phyloP scores from a whole-genome alignment of 331 rosid genomes.

The Acacia pycnantha region DNA sequence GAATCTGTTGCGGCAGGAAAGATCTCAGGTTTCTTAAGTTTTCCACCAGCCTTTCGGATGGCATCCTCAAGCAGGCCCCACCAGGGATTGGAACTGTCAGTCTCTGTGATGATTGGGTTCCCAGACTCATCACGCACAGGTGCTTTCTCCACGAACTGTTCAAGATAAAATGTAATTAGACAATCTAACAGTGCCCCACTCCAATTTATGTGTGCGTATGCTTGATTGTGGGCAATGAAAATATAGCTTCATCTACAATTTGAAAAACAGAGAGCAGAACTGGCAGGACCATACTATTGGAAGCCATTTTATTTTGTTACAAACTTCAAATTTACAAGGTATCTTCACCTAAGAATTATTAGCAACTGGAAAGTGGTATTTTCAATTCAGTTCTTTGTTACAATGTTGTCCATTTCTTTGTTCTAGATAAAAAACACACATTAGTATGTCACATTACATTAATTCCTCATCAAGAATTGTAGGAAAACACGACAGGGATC shows the following conservation, averaged over 20 bases:
- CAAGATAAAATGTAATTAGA: conserved; percentile 36
- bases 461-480: conserved; percentile 1
- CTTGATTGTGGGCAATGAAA: background rate
- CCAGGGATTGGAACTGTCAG: conserved; percentile 84
- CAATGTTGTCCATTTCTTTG: background rate
- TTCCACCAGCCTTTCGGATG: conserved; percentile 66
- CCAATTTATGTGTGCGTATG: too few species aligned
- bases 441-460: background rate
- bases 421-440: background rate
- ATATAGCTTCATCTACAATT: background rate
- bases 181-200: background rate
- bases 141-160: conserved; percentile 74
- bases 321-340: background rate
- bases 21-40: conserved; percentile 81
- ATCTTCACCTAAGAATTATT: background rate
- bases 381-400: background rate
- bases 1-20: conserved; percentile 89
- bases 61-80: conserved; percentile 81
- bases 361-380: background rate
- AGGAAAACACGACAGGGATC: background rate
- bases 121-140: conserved; percentile 46
- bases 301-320: too few species aligned
- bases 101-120: conserved; percentile 57
- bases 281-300: background rate
- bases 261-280: background rate